Conservation (phyloP, 1,284 basidiomycete species). For the Malassezia restricta region DNA sequence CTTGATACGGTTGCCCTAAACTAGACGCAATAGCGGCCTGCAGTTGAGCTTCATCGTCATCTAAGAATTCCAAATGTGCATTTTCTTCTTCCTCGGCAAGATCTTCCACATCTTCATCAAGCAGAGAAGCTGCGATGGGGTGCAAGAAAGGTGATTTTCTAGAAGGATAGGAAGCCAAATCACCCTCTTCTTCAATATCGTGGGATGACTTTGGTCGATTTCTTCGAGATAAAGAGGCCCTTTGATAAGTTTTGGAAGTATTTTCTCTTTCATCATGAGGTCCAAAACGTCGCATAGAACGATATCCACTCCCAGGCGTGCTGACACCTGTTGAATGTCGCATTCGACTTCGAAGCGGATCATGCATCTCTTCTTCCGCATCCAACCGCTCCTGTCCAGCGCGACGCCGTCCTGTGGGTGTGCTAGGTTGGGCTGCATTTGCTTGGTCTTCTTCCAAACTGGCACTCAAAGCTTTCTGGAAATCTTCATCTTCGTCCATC, state of each 20-base stretch:
- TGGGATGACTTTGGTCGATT: background rate
- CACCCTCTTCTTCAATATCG: background rate
- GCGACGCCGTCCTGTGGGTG: slow-evolving; percentile 17
- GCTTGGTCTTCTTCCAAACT: slow-evolving; percentile 20
- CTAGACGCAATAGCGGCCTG: slow-evolving; percentile 15
- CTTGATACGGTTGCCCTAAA: slow-evolving; percentile 10
- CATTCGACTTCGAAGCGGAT: background rate
- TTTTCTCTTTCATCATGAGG: background rate
- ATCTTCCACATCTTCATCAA: background rate
- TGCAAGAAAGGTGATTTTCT: slow-evolving; percentile 8
- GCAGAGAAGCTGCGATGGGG: background rate
- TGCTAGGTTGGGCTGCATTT: background rate
- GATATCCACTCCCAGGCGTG: background rate
- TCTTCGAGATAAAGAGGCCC: background rate
- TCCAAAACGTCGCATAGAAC: background rate
- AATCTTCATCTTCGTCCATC: slow-evolving; percentile 21
- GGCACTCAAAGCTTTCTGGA: slow-evolving; percentile 32
- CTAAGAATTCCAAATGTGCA: background rate
- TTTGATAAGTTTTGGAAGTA: background rate
- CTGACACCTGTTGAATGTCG: background rate
- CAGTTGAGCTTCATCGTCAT: slow-evolving; percentile 8
- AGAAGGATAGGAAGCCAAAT: background rate
- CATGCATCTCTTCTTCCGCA: slow-evolving; percentile 9
- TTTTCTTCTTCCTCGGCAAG: background rate
- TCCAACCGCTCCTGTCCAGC: slow-evolving; percentile 11